Evolutionary conservation across 2,329 filamentous ascomycete genomes (phyloP).

Genomic region (Talaromyces sp.): DNA sequence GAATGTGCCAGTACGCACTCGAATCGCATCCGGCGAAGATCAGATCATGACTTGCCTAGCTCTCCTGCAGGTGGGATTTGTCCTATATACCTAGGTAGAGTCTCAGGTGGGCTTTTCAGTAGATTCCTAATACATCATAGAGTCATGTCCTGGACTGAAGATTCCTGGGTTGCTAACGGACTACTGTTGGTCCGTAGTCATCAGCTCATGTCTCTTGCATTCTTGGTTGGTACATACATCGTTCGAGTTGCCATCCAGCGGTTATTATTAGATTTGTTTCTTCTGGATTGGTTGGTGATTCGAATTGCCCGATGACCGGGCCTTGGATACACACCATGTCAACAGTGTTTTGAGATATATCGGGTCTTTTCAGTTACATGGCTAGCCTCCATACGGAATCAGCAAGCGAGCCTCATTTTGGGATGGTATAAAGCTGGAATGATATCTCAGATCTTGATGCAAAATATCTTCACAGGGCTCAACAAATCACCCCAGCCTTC

Average conservation of each 20-base stretch:
- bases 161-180: neutral
- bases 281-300: neutral
- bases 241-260: neutral
- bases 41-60: neutral
- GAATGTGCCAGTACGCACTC: neutral
- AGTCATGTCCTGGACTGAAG: neutral
- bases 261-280: conserved; percentile 2
- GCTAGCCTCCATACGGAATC: neutral
- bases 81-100: neutral
- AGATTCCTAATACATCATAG: neutral
- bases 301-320: neutral
- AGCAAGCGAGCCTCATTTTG: neutral
- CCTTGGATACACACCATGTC: conserved; percentile 1
- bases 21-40: neutral
- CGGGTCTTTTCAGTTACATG: neutral
- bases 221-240: neutral
- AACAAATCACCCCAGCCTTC: neutral
- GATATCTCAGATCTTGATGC: neutral
- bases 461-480: neutral
- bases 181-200: neutral
- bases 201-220: neutral
- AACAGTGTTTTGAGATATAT: neutral
- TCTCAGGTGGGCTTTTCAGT: neutral
- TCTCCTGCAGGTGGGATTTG: neutral
- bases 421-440: conserved; percentile 1